These are phyloP conservation scores for Puya raimondii DNA, from an alignment of 176 grass and related monocot species.

Conservation along the genomic window DNA sequence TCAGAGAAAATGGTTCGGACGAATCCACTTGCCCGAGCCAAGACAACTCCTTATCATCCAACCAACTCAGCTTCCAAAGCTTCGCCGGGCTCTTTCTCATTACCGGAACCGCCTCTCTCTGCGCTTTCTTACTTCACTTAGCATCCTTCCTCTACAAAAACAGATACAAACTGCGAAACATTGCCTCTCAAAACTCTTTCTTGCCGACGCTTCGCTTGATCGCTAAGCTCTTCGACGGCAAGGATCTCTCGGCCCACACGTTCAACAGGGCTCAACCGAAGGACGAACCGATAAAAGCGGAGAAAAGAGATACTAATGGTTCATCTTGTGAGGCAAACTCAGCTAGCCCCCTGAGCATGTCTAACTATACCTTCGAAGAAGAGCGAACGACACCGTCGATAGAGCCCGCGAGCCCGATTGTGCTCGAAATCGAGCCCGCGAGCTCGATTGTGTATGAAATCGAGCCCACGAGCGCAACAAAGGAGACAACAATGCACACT, in stretches of 20 bases:
- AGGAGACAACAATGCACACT: too few species aligned
- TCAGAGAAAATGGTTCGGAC: conserved; percentile 37
- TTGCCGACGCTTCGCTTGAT: conserved; percentile 3
- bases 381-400: not conserved
- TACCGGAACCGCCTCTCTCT: conserved; percentile 22
- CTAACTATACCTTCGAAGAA: not conserved
- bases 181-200: not conserved
- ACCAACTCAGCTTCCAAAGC: conserved; percentile 26
- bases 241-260: conserved; percentile 34
- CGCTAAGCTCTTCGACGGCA: conserved; percentile 27
- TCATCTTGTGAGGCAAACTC: not conserved
- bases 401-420: not conserved
- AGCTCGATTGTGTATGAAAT: not conserved
- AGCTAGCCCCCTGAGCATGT: conserved; percentile 5
- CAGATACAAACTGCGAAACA: not conserved
- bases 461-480: too few species aligned
- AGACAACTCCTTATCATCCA: conserved; percentile 12
- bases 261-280: conserved; percentile 8
- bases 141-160: conserved; percentile 18
- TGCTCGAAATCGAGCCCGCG: not conserved
- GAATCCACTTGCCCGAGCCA: conserved; percentile 15
- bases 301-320: not conserved
- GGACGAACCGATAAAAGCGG: not conserved
- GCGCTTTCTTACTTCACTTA: conserved; percentile 26
- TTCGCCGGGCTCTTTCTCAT: conserved; percentile 37